These are phyloP conservation scores for Hanseniaspora singularis DNA, from an alignment of 805 yeast species.

Conservation along the genomic window DNA sequence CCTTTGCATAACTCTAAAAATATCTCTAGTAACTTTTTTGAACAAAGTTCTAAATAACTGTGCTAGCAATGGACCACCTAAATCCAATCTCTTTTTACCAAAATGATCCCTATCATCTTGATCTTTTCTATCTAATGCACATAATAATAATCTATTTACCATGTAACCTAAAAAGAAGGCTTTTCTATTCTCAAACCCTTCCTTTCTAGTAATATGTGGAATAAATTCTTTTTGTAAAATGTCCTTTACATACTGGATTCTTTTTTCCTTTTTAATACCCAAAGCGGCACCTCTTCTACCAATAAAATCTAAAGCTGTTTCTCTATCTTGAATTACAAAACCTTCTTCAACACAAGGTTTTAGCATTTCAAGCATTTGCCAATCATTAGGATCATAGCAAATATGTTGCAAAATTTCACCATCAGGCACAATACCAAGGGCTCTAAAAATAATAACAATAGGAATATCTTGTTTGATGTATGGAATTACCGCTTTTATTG, in stretches of 20 bases:
- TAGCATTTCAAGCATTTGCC: slow-evolving; percentile 99
- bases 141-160: slow-evolving; percentile 86
- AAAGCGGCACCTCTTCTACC: slow-evolving; percentile 97
- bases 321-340: slow-evolving; percentile 93
- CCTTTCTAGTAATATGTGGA: slow-evolving; percentile 95
- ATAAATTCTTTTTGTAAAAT: slow-evolving; percentile 89
- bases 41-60: slow-evolving; percentile 87
- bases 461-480: slow-evolving; percentile 95
- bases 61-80: slow-evolving; percentile 96
- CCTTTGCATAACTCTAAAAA: slow-evolving; percentile 95
- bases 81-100: slow-evolving; percentile 94
- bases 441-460: slow-evolving; percentile 91
- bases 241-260: slow-evolving; percentile 96
- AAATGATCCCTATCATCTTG: slow-evolving; percentile 99
- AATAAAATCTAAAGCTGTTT: slow-evolving; percentile 92
- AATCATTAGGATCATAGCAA: slow-evolving; percentile 92
- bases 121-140: slow-evolving; percentile 94
- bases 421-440: slow-evolving; percentile 96
- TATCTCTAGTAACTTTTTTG: slow-evolving; percentile 90
- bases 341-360: slow-evolving; percentile 99
- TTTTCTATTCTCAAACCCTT: slow-evolving; percentile 92
- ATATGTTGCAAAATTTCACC: slow-evolving; percentile 98
- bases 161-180: slow-evolving; percentile 96
- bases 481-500: slow-evolving; percentile 91
- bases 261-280: slow-evolving; percentile 93